phyloP scores from a whole-genome alignment of 2,329 filamentous ascomycete genomes.

The Arachnomyces sp. region DNA sequence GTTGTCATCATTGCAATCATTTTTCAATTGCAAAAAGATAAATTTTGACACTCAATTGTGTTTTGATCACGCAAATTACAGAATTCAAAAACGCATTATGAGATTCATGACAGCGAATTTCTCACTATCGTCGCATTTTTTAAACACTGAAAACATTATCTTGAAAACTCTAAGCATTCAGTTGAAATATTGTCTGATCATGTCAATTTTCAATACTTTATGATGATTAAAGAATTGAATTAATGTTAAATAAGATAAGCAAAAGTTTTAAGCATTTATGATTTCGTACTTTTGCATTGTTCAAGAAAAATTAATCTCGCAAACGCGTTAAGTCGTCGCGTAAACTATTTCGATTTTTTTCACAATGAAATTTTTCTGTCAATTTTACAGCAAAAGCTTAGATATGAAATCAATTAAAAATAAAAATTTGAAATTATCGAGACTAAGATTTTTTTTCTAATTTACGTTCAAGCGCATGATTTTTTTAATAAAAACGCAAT shows the following conservation, averaged over 20 bases:
- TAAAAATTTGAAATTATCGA: not conserved
- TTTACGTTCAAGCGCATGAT: not conserved
- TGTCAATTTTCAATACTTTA: no score
- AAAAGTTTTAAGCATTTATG: no score
- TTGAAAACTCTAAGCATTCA: constrained; percentile 5
- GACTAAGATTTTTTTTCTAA: not conserved
- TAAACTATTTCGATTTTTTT: not conserved
- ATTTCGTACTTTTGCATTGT: not conserved
- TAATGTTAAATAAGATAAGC: no score
- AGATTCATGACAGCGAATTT: constrained; percentile 26
- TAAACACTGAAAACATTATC: constrained; percentile 16
- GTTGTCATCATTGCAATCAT: constrained; percentile 10
- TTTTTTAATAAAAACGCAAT: not conserved
- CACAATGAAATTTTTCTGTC: not conserved
- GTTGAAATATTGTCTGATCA: no score
- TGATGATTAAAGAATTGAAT: no score
- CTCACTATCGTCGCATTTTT: constrained; percentile 20
- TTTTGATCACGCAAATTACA: no score
- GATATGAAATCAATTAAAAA: not conserved
- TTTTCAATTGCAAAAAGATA: constrained; percentile 14
- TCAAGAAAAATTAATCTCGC: constrained; percentile 5
- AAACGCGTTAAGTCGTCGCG: not conserved
- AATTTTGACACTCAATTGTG: constrained; percentile 15
- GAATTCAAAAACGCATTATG: constrained; percentile 13
- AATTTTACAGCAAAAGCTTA: not conserved